These are phyloP conservation scores for Plasmopara muralis DNA, from an alignment of 352 stramenopile species.

Conservation along the genomic window DNA sequence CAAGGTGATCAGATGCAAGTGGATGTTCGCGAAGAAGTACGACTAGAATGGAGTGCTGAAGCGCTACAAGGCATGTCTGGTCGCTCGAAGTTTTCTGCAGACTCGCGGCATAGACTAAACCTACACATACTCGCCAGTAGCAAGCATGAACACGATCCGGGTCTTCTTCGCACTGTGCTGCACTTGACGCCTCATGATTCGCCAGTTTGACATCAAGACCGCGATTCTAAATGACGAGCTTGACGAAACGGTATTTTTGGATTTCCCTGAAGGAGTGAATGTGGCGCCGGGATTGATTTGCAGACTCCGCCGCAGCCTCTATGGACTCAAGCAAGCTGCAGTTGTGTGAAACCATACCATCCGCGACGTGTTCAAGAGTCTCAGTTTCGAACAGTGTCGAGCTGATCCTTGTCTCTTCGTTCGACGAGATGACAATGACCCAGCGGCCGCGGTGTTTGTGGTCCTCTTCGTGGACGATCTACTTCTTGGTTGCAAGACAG, in stretches of 20 bases:
- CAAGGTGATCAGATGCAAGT: conserved; percentile 8
- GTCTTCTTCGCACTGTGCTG: conserved; percentile 13
- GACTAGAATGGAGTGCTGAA: conserved; percentile 13
- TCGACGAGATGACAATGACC: too few species aligned
- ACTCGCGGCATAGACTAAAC: conserved; percentile 19
- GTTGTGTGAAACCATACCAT: too few species aligned
- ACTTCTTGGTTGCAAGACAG: too few species aligned
- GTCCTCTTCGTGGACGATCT: too few species aligned
- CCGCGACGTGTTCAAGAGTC: too few species aligned
- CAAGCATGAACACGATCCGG: conserved; percentile 18
- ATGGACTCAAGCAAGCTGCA: too few species aligned
- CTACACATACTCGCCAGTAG: conserved; percentile 26
- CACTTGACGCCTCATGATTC: neutral
- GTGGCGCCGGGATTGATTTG: too few species aligned
- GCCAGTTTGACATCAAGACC: conserved; percentile 2
- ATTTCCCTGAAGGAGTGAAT: too few species aligned
- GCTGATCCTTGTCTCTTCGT: too few species aligned
- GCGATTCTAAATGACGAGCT: conserved; percentile 24
- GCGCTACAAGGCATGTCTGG: conserved; percentile 25
- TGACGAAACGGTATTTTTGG: conserved; percentile 20
- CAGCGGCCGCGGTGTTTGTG: too few species aligned
- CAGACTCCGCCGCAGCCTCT: too few species aligned
- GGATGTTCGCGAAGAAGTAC: conserved; percentile 16
- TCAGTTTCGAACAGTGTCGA: too few species aligned
- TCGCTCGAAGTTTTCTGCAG: conserved; percentile 22